Evolutionary conservation across 306 rosid genomes (phyloP).

Genomic region (Ochetophila trinervis): DNA sequence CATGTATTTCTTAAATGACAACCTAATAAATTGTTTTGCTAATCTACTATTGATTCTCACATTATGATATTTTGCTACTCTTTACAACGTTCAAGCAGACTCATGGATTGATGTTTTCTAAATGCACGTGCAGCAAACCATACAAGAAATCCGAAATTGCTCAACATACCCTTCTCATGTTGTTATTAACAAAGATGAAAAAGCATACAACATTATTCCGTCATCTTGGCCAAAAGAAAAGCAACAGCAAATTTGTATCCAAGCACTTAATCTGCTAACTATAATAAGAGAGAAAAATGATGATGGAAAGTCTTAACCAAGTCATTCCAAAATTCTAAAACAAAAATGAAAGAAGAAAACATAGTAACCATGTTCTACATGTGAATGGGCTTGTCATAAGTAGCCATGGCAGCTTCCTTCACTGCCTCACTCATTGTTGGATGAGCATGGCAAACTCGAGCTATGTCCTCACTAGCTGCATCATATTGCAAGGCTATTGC

Average conservation of each 20-base stretch:
- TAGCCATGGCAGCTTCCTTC: constrained; percentile 99
- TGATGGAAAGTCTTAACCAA: constrained; percentile 38
- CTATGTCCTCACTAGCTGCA: constrained; percentile 94
- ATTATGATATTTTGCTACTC: too few species aligned
- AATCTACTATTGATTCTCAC: too few species aligned
- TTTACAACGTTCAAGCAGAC: too few species aligned
- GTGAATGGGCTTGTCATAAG: constrained; percentile 98
- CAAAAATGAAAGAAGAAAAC: constrained; percentile 1
- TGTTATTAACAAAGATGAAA: constrained; percentile 44
- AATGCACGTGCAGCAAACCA: not conserved
- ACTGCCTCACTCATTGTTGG: constrained; percentile 98
- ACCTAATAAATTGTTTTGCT: too few species aligned
- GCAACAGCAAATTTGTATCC: constrained; percentile 39
- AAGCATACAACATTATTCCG: constrained; percentile 40
- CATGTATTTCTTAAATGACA: too few species aligned
- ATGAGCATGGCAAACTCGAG: constrained; percentile 99
- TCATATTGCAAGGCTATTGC: constrained; percentile 83
- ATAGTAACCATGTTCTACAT: constrained; percentile 44
- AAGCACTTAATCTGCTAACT: constrained; percentile 39
- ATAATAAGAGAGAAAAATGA: constrained; percentile 33
- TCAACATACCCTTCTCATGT: constrained; percentile 25
- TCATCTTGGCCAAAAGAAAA: constrained; percentile 26
- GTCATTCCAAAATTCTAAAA: constrained; percentile 44
- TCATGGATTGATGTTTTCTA: not conserved
- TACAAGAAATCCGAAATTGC: not conserved